Percentiles rank a stretch among this genome's conserved stretches.
phyloP scores from a whole-genome alignment of 805 yeast genomes.

The Trichomonascus vanleenenianus region DNA sequence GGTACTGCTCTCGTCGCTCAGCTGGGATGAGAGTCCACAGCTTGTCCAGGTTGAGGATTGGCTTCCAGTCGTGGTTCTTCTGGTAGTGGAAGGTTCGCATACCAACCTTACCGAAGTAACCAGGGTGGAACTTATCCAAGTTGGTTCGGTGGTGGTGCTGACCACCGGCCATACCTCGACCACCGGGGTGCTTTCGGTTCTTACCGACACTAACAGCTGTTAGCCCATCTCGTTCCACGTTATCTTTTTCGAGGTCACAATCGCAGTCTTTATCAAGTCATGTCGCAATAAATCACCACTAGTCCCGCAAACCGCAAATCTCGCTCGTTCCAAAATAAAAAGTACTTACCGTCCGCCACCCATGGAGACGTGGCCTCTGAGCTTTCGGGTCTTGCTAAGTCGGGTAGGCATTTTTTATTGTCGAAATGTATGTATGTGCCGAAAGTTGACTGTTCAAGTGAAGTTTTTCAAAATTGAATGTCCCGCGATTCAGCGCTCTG shows the following conservation, averaged over 20 bases:
- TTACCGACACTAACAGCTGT: conserved; percentile 97
- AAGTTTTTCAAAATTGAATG: too few relatives aligned
- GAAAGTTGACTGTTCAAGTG: not conserved
- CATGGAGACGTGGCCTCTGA: conserved; percentile 98
- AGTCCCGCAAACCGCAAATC: not conserved
- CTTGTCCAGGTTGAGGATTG: conserved; percentile 96
- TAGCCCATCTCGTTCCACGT: too few relatives aligned
- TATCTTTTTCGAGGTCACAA: too few relatives aligned
- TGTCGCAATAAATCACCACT: too few relatives aligned
- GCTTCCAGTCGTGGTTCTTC: conserved; percentile 92
- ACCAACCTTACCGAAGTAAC: conserved; percentile 99
- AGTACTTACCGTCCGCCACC: not conserved
- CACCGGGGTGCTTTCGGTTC: conserved; percentile 99
- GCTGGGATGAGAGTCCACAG: conserved; percentile 95
- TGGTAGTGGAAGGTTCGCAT: conserved; percentile 99
- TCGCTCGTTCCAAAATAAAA: not conserved
- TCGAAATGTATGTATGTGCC: not conserved
- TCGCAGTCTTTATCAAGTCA: too few relatives aligned
- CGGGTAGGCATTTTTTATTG: conserved; percentile 83
- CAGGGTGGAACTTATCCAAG: conserved; percentile 99
- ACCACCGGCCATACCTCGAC: conserved; percentile 99
- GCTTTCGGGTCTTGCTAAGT: conserved; percentile 98
- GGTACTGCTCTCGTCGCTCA: conserved; percentile 90
- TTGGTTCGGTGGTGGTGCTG: conserved; percentile 99
- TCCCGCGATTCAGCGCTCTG: too few relatives aligned